Conservation (phyloP, 2,329 filamentous ascomycete genomes). For the Paracoccidioides lutzii region DNA sequence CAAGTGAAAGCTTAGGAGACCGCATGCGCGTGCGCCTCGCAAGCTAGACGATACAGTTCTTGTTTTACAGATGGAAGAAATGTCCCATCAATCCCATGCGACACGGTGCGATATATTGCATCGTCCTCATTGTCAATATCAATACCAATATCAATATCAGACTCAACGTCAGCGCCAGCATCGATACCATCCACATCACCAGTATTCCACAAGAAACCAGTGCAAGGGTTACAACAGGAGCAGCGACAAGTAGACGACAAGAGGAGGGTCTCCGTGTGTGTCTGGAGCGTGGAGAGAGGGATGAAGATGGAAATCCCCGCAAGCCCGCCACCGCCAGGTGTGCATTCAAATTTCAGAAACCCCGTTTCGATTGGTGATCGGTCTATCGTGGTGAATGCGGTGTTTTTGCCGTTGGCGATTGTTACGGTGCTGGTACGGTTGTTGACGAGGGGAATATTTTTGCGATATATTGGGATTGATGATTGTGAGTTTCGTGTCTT, state of each 20-base stretch:
- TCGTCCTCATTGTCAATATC: too few relatives aligned
- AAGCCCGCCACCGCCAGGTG: slow-evolving; percentile 16
- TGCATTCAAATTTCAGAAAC: slow-evolving; percentile 18
- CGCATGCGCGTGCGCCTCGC: too few relatives aligned
- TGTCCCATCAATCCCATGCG: background rate
- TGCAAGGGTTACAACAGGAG: background rate
- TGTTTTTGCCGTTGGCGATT: slow-evolving; percentile 17
- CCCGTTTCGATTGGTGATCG: slow-evolving; percentile 14
- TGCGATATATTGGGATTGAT: slow-evolving; percentile 16
- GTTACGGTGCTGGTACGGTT: slow-evolving; percentile 13
- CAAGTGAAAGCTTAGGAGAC: too few relatives aligned
- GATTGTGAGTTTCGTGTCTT: slow-evolving; percentile 15
- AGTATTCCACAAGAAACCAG: background rate
- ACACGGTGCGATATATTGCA: background rate
- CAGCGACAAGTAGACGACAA: background rate
- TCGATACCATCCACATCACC: background rate
- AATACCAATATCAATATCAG: too few relatives aligned
- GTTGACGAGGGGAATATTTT: slow-evolving; percentile 18
- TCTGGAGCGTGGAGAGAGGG: too few relatives aligned
- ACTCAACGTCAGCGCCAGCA: background rate
- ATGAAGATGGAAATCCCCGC: slow-evolving; percentile 10
- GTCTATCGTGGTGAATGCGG: slow-evolving; percentile 18
- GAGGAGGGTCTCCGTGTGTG: background rate
- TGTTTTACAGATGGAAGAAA: background rate
- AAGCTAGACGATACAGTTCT: background rate